Evolutionary conservation across 139 green algal species (phyloP).

Genomic region (Trebouxia sp.): DNA sequence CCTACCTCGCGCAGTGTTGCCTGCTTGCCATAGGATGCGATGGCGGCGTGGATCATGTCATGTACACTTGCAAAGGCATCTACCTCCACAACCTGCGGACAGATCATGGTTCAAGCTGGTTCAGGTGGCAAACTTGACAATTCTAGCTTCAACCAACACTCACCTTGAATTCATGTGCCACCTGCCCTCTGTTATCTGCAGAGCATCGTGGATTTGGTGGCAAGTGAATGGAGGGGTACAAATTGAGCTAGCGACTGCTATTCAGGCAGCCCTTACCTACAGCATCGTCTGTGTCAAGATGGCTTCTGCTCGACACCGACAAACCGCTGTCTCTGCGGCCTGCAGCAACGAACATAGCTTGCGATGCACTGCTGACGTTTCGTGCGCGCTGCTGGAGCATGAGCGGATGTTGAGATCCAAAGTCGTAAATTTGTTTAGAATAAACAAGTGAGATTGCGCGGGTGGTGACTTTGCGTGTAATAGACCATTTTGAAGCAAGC

Average conservation of each 20-base stretch:
- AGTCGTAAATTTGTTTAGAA: no score
- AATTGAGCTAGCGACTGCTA: background rate
- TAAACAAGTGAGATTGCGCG: no score
- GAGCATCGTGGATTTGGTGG: no score
- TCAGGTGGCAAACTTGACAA: no score
- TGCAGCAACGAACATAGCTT: no score
- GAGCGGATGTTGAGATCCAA: slow-evolving; percentile 22
- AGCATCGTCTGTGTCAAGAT: background rate
- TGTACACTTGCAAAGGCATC: slow-evolving; percentile 56
- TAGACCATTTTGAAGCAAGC: no score
- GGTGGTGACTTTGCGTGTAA: no score
- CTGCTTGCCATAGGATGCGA: slow-evolving; percentile 38
- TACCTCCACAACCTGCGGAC: slow-evolving; percentile 50
- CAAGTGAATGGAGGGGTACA: no score
- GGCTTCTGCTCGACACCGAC: background rate
- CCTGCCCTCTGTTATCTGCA: background rate
- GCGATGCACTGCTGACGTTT: no score
- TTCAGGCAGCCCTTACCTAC: background rate
- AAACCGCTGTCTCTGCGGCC: background rate
- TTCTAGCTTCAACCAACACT: background rate
- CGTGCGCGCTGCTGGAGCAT: no score
- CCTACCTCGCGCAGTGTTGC: slow-evolving; percentile 54
- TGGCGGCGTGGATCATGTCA: slow-evolving; percentile 65
- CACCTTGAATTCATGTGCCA: background rate
- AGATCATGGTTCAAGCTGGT: no score